Base-by-base conservation (phyloP, 768 basidiomycete genomes). In the Scleroderma citrinum region DNA sequence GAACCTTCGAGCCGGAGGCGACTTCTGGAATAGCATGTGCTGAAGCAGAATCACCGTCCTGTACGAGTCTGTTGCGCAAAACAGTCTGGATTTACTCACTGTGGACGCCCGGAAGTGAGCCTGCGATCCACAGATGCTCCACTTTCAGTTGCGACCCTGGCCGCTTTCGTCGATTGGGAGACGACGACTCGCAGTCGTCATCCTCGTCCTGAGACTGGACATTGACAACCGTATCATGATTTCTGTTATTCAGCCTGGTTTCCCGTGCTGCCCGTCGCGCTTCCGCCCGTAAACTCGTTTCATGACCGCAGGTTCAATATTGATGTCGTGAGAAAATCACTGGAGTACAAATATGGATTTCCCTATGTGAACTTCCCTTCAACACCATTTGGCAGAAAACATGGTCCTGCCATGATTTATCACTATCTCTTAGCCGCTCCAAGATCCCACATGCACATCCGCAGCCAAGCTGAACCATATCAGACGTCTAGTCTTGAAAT, bases 251-350 rank as follows among this genome's bases (percentile, higher is more conserved):
- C 30, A 36, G 2, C 38, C 31, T 32, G 5, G 44, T 30, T 31
- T 17, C 51, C 26, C 20, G 40, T 16, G 59, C 50, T 32, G 35
- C 54, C 39, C 61, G 41, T 39, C 53, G 54, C 48, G 41, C 56
- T 47, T 66, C 32, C 62, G 61, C 39, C 67, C 65, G 49, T 74
- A 74, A 1, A 66, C 68, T 35, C 70, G 60, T 43, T 65, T 61
- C 70, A 71, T 69, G 7, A n/a, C n/a, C n/a, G n/a, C n/a, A n/a
- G n/a, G n/a, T n/a, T n/a, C n/a, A n/a, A n/a, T n/a, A n/a, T n/a
- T n/a, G n/a, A n/a, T n/a, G n/a, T n/a, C n/a, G n/a, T n/a, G n/a
- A n/a, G n/a, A n/a, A n/a, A n/a, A n/a, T n/a, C n/a, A n/a, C n/a
- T n/a, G n/a, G n/a, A n/a, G n/a, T n/a, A n/a, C n/a, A n/a, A n/a